Conservation (phyloP, 2,329 filamentous ascomycete genomes). For the Venturia oleaginea region DNA sequence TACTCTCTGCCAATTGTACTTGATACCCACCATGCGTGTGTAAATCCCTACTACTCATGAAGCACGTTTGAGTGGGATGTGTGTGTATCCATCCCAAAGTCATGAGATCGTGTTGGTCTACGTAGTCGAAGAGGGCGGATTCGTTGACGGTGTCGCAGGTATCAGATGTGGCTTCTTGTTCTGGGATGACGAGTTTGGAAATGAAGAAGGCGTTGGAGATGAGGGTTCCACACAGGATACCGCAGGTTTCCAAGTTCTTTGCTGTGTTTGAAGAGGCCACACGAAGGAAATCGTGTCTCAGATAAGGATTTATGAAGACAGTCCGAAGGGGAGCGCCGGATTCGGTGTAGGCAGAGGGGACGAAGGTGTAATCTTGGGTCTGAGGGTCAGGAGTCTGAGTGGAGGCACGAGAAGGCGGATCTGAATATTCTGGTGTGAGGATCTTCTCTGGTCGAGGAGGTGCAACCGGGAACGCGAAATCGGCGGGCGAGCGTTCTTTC, state of each 20-base stretch:
- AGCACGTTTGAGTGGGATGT: conserved; percentile 92
- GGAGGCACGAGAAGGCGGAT: conserved; percentile 21
- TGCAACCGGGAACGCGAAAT: not conserved
- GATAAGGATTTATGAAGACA: conserved; percentile 69
- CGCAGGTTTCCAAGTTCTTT: conserved; percentile 84
- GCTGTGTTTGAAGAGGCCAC: conserved; percentile 69
- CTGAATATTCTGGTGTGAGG: not conserved
- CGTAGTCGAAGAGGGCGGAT: conserved; percentile 76
- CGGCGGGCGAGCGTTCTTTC: not conserved
- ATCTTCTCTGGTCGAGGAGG: conserved; percentile 9
- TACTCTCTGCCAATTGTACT: conserved; percentile 90
- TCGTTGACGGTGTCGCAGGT: conserved; percentile 94
- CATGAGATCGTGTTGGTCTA: conserved; percentile 72
- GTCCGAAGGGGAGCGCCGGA: conserved; percentile 79
- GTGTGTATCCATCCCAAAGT: conserved; percentile 97
- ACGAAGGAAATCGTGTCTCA: conserved; percentile 66
- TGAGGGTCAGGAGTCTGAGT: conserved; percentile 35
- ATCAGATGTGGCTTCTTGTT: conserved; percentile 81
- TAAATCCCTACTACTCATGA: conserved; percentile 89
- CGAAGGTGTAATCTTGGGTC: conserved; percentile 60
- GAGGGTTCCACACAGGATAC: conserved; percentile 81
- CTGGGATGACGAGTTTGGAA: conserved; percentile 77
- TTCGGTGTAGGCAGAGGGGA: conserved; percentile 79
- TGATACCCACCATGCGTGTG: conserved; percentile 94
- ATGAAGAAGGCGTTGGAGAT: conserved; percentile 93